These are phyloP conservation scores for Sugiyamaella castrensis DNA, from an alignment of 1,139 yeast species.

Conservation along the genomic window DNA sequence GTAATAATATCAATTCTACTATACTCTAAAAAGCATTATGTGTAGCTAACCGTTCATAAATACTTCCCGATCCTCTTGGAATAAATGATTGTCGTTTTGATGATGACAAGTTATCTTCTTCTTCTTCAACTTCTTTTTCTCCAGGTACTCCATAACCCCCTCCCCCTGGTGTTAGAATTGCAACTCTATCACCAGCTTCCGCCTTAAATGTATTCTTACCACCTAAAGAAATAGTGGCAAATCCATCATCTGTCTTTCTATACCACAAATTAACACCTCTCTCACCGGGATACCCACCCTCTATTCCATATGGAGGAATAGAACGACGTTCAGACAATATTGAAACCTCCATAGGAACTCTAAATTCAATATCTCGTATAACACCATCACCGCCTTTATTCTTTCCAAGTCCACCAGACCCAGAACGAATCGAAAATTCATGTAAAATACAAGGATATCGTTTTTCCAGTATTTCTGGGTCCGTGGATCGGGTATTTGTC, in stretches of 20 bases:
- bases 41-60: constrained; percentile 8
- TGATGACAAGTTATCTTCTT: neutral
- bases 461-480: constrained; percentile 63
- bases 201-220: constrained; percentile 55
- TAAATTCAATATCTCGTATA: constrained; percentile 58
- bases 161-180: constrained; percentile 52
- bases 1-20: neutral
- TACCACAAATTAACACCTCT: constrained; percentile 60
- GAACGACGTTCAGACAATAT: constrained; percentile 61
- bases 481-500: constrained; percentile 71
- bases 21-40: neutral
- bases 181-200: constrained; percentile 53
- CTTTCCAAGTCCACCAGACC: constrained; percentile 59
- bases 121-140: constrained; percentile 1
- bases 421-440: constrained; percentile 51
- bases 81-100: constrained; percentile 4
- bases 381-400: constrained; percentile 63
- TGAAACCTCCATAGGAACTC: constrained; percentile 53
- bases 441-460: constrained; percentile 62
- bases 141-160: constrained; percentile 39
- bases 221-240: constrained; percentile 46
- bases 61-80: constrained; percentile 17
- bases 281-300: constrained; percentile 58
- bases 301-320: constrained; percentile 56
- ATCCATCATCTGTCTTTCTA: constrained; percentile 29